Base-by-base conservation (phyloP, 371 early-diverging fungal species). In the Mucor irregularis region DNA sequence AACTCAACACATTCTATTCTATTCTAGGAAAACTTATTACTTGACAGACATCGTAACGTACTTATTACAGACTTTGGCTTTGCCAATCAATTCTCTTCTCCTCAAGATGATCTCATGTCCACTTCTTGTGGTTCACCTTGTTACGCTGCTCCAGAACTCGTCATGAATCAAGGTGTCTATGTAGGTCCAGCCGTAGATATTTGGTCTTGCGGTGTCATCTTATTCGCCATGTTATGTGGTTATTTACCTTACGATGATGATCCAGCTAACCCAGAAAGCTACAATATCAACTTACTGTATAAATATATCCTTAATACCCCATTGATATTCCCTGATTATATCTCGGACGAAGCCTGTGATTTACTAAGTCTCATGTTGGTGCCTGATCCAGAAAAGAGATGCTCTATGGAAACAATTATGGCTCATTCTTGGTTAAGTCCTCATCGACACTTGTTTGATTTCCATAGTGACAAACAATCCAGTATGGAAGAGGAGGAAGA, bases 51-150 rank as follows among this genome's bases (percentile, higher is more conserved):
- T 64, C 81, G 92, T 38, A 91, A 92, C 69, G 90, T 99, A 25
- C 90, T 96, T 58, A 93, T 99, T 61, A 98, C 97, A 4, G 99
- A 99, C 66, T 99, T 99, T 87, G 99, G 99, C 4, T 97, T 99
- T 69, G 97, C 98, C 13, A 99, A 99, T 71, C 90, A 94, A 68
- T 94, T 92, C 55, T 73, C 85, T 40, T 82, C 79, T 29, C 64
- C 84, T 11, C 63, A 75, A 37, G 85, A 83, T 53, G 90, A 91
- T 58, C 76, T 97, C 44, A 88, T 97, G 88, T 80, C 89, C 8
- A 96, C 98, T 4, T 91, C 91, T 8, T 98, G 99, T 70, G 99
- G 99, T 8, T 93, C 94, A 22, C 99, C 99, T 5, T 97, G 97
- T 74, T 99, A 98, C 73, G 98, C 99, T 3, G 96, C 99, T 4